phyloP scores from a whole-genome alignment of 495 filamentous ascomycete genomes.

The Platismatia glauca region DNA sequence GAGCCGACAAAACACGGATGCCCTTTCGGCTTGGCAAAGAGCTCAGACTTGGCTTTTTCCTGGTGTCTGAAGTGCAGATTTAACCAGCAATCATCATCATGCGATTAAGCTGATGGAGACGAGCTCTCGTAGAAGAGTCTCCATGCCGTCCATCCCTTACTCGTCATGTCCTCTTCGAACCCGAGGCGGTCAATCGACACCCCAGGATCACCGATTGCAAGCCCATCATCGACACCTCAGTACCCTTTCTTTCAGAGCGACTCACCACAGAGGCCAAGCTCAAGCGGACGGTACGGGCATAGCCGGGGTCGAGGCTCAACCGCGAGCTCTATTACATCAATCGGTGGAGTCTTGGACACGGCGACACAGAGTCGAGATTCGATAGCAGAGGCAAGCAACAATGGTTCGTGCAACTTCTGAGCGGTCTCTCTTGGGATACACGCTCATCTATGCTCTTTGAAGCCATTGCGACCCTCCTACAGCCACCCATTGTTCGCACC shows the following conservation, averaged over 20 bases:
- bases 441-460: not conserved
- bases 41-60: too few relatives aligned
- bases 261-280: slow-evolving; percentile 35
- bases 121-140: slow-evolving; percentile 5
- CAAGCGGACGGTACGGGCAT: slow-evolving; percentile 35
- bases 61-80: too few relatives aligned
- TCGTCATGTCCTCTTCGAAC: slow-evolving; percentile 55
- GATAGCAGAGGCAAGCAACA: slow-evolving; percentile 68
- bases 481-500: slow-evolving; percentile 82
- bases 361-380: slow-evolving; percentile 46
- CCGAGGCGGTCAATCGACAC: slow-evolving; percentile 66
- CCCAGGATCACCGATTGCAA: slow-evolving; percentile 44
- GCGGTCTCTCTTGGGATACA: not conserved
- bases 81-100: not conserved
- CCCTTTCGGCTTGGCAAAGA: too few relatives aligned
- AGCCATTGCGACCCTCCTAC: slow-evolving; percentile 90
- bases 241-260: slow-evolving; percentile 47
- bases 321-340: slow-evolving; percentile 77
- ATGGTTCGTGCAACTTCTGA: slow-evolving; percentile 44
- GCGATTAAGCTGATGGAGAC: slow-evolving; percentile 7
- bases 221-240: slow-evolving; percentile 44
- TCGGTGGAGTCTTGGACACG: slow-evolving; percentile 66
- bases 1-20: too few relatives aligned
- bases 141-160: slow-evolving; percentile 18
- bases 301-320: slow-evolving; percentile 65